phyloP scores from a whole-genome alignment of 352 stramenopile species.

The Globisporangium splendens region DNA sequence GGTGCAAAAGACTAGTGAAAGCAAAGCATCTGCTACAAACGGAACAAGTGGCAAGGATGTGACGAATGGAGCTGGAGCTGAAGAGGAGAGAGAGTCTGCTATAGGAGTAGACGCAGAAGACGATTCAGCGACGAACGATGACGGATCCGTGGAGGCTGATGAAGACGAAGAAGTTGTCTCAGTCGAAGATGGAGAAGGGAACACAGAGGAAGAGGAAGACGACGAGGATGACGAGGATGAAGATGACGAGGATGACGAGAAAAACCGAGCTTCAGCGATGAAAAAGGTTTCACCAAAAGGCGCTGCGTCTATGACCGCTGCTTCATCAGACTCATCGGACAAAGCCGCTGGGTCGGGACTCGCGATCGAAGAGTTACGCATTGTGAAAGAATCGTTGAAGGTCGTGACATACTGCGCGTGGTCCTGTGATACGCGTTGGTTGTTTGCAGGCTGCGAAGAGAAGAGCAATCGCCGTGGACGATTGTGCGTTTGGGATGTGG shows the following conservation, averaged over 20 bases:
- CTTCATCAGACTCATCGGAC: background rate
- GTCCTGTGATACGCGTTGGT: constrained; percentile 55
- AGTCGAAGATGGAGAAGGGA: too few species aligned
- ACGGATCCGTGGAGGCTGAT: constrained; percentile 17
- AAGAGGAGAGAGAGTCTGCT: constrained; percentile 1
- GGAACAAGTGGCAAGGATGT: background rate
- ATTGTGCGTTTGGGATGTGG: constrained; percentile 68
- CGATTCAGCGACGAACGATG: constrained; percentile 30
- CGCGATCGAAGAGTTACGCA: constrained; percentile 42
- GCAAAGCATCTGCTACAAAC: background rate
- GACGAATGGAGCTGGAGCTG: constrained; percentile 3
- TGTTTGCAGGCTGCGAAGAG: constrained; percentile 71
- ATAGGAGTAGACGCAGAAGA: constrained; percentile 15
- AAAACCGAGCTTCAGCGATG: constrained; percentile 19
- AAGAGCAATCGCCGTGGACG: constrained; percentile 50
- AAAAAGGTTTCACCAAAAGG: background rate
- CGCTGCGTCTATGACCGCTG: background rate
- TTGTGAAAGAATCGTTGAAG: constrained; percentile 54
- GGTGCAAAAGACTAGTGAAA: too few species aligned
- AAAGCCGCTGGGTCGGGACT: constrained; percentile 12
- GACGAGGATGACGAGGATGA: constrained; percentile 18
- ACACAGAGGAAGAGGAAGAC: constrained; percentile 27
- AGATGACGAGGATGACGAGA: constrained; percentile 10
- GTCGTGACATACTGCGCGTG: constrained; percentile 60
- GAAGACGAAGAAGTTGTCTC: constrained; percentile 32